phyloP scores from a whole-genome alignment of 129 eudicot genomes.

The Artemisia tridentata region DNA sequence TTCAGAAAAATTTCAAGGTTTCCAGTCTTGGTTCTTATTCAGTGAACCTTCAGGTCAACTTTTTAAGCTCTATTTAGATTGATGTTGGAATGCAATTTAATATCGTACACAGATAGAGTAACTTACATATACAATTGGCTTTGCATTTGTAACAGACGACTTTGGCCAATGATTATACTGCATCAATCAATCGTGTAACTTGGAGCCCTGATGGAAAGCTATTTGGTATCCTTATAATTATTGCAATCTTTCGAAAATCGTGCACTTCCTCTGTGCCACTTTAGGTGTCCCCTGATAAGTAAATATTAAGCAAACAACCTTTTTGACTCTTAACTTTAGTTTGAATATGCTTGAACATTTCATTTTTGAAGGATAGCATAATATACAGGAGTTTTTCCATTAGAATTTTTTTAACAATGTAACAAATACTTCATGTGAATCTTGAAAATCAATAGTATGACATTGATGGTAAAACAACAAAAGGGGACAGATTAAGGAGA shows the following conservation, averaged over 20 bases:
- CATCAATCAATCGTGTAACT: constrained; percentile 68
- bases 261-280: constrained; percentile 8
- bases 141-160: constrained; percentile 45
- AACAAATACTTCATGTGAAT: constrained; percentile 3
- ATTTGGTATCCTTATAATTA: constrained; percentile 47
- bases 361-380: background rate
- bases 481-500: constrained; percentile 10
- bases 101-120: background rate
- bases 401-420: background rate
- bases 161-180: constrained; percentile 59
- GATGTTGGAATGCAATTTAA: constrained; percentile 3
- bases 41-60: constrained; percentile 63
- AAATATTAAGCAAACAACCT: constrained; percentile 1
- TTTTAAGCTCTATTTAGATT: background rate
- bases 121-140: background rate
- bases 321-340: background rate
- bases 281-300: constrained; percentile 19
- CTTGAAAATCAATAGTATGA: background rate
- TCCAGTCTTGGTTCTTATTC: constrained; percentile 67
- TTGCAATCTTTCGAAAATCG: background rate
- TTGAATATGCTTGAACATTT: constrained; percentile 1
- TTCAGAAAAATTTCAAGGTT: constrained; percentile 65
- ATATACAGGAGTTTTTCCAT: background rate
- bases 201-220: constrained; percentile 86
- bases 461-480: background rate